Conservation (phyloP, 1,139 yeast species). For the Saccharomycopsis hybrid region DNA sequence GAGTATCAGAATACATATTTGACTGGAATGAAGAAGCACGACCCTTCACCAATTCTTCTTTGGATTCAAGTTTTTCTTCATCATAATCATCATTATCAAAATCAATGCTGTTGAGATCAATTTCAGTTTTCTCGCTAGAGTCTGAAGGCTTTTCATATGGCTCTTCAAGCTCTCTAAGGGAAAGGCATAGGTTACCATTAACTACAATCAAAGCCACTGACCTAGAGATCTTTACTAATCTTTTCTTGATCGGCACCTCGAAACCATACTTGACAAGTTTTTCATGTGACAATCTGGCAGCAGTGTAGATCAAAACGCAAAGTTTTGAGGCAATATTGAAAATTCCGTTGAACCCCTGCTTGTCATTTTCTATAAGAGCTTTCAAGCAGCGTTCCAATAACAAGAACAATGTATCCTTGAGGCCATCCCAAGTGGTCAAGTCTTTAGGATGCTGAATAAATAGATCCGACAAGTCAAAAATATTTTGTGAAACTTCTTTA, state of each 20-base stretch:
- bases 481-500: constrained; percentile 3
- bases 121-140: no score
- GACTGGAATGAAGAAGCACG: no score
- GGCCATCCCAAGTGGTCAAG: constrained; percentile 50
- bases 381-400: constrained; percentile 42
- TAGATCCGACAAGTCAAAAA: constrained; percentile 30
- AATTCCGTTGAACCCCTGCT: constrained; percentile 45
- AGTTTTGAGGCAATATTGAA: constrained; percentile 45
- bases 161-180: background rate
- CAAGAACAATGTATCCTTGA: constrained; percentile 40
- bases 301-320: constrained; percentile 42
- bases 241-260: constrained; percentile 40
- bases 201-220: constrained; percentile 55
- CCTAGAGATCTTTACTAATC: constrained; percentile 44
- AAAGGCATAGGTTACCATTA: constrained; percentile 44
- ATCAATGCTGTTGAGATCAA: constrained; percentile 3
- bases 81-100: constrained; percentile 17
- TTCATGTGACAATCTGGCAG: constrained; percentile 46
- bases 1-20: no score
- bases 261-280: constrained; percentile 42
- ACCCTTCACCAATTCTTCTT: background rate
- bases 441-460: constrained; percentile 56
- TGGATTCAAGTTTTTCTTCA: background rate
- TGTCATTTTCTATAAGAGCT: constrained; percentile 43
- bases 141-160: background rate